Evolutionary conservation across 2,329 filamentous ascomycete genomes (phyloP).

Genomic region (Hawksworthiomyces lignivorus): DNA sequence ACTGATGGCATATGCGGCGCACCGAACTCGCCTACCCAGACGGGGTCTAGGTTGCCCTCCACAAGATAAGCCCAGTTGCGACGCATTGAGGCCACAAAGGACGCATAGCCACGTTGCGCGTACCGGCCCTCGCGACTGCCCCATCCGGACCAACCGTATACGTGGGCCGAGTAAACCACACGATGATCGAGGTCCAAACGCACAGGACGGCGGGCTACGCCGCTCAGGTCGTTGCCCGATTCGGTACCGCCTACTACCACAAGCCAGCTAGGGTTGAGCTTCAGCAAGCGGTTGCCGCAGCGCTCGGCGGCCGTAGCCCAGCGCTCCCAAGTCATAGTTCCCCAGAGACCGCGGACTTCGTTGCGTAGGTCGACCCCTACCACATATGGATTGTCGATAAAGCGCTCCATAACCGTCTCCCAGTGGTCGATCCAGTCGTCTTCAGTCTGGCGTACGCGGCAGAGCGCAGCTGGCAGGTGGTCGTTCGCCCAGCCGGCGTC

Average conservation of each 20-base stretch:
- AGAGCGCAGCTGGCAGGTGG: conserved; percentile 47
- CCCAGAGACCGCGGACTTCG: conserved; percentile 62
- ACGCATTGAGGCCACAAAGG: conserved; percentile 56
- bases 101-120: conserved; percentile 50
- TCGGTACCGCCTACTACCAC: conserved; percentile 62
- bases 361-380: conserved; percentile 62
- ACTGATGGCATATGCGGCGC: conserved; percentile 44
- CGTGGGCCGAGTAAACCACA: conserved; percentile 61
- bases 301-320: conserved; percentile 59
- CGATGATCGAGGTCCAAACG: conserved; percentile 44
- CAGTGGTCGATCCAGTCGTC: conserved; percentile 60
- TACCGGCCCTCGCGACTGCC: conserved; percentile 53
- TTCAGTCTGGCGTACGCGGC: conserved; percentile 55
- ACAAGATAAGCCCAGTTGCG: conserved; percentile 60
- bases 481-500: conserved; percentile 61
- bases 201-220: conserved; percentile 48
- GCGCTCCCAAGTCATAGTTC: conserved; percentile 57
- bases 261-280: conserved; percentile 55
- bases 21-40: conserved; percentile 64
- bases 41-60: conserved; percentile 46
- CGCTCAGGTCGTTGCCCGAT: conserved; percentile 57
- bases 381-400: conserved; percentile 51
- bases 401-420: conserved; percentile 54
- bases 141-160: conserved; percentile 66
- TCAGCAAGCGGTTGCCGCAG: conserved; percentile 53